Evolutionary conservation across 2,329 filamentous ascomycete genomes (phyloP), one percentile per base, ranked within the genome.

Genomic region (Aureobasidium sp.): DNA sequence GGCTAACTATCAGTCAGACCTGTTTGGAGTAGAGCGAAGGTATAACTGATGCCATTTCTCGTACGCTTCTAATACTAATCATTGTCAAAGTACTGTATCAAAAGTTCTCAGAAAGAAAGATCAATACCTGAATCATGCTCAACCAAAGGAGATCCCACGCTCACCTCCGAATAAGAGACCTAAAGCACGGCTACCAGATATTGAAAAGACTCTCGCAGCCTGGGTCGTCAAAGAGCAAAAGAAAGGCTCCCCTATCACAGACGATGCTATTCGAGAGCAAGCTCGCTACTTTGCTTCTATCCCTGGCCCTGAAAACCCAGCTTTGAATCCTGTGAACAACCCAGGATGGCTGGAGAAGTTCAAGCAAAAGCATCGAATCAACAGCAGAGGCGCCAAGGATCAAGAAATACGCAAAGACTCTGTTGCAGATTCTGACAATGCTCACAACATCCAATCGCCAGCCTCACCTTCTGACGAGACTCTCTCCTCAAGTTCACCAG

Each of bases 11-110:
- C 24, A 20, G 5, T 15, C 17, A 89, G 88, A 87, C 63, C 86
- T 92, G 73, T 99, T 99, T 77, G 93, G 92, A 39, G 94, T 99
- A 59, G 94, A 99, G 78, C 82, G 94, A 87, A 97, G 94, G 94
- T 97, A 86, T 74, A 78, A 34, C 9, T 36, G 13, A 36, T 24
- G n/a, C n/a, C 29, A 26, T 27, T 32, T 29, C 13, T 17, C 2
- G 24, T 17, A n/a, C 61, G 1, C 12, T 12, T 2, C 13, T 32
- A n/a, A 62, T 64, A 63, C 64, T 52, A 20, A 66, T 55, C 70
- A 46, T 15, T 43, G 2, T 29, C 70, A 62, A 74, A 99, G 94
- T 78, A 99, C 94, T 53, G 94, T 99, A n/a, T 99, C 94, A 61
- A 99, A 99, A 74, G 94, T 97, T 61, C 77, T 99, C 66, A 87